Conservation (phyloP, 2,329 filamentous ascomycete genomes). For the Septoria petroselini region DNA sequence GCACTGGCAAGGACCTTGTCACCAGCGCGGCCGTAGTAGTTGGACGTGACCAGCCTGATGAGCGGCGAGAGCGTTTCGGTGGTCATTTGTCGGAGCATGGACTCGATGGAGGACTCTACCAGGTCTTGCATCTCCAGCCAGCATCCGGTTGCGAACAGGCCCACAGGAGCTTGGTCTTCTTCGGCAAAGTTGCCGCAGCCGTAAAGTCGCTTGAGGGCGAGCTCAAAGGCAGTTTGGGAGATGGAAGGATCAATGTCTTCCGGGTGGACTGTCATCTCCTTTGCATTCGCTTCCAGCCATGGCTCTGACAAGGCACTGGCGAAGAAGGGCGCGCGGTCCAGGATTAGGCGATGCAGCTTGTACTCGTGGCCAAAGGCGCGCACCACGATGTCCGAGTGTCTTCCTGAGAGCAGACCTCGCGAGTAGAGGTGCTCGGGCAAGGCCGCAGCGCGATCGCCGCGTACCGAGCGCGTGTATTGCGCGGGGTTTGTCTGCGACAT, state of each 20-base stretch:
- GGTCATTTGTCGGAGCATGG: conserved; percentile 55
- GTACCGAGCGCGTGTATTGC: conserved; percentile 24
- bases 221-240: conserved; percentile 52
- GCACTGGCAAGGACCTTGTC: conserved; percentile 55
- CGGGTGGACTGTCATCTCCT: conserved; percentile 52
- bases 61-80: conserved; percentile 49
- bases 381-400: conserved; percentile 55
- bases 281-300: conserved; percentile 54
- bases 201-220: conserved; percentile 55
- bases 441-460: conserved; percentile 30
- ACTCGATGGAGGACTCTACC: conserved; percentile 53
- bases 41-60: conserved; percentile 54
- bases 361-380: conserved; percentile 53
- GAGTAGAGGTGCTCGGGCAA: conserved; percentile 53
- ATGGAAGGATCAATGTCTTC: conserved; percentile 55
- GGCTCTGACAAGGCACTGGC: conserved; percentile 53
- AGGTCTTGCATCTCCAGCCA: conserved; percentile 59
- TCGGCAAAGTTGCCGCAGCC: conserved; percentile 49
- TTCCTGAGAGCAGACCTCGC: conserved; percentile 51
- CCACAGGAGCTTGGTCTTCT: conserved; percentile 53
- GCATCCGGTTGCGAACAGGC: conserved; percentile 55
- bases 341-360: conserved; percentile 53
- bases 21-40: conserved; percentile 56
- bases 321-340: conserved; percentile 57
- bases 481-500: conserved; percentile 23